Base-by-base conservation (phyloP, 73 alveolate species). In the Paraurostyla sp. region DNA sequence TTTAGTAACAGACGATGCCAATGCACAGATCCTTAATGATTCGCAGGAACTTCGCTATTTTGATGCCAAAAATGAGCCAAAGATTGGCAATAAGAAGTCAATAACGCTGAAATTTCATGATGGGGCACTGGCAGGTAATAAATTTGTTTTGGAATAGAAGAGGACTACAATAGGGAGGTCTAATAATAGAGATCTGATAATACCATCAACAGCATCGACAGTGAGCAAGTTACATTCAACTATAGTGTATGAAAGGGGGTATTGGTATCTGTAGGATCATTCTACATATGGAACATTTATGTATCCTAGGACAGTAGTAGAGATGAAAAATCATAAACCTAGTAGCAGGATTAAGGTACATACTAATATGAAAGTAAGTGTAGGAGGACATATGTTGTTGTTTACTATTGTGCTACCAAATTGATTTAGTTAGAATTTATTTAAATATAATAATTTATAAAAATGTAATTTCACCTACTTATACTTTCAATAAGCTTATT, bases 41-140 rank as follows among this genome's bases (percentile, higher is more conserved):
- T 43, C 86, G 1, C 30, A 32, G 23, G 86, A 73, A 48, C 52
- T 73, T 20, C 9, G 86, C 7, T 73, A 73, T 30, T 73, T 73
- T 73, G 86, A 73, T 48, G 86, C 27, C 0, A 73, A 73, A 38
- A 78, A 78, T 36, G 89, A 78, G 25, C 89, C 89, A 2, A 78
- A 54, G 29, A 9, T 54, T 0, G 42, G 80, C 29, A 78, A 78
- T 32, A 54, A 52, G 33, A 78, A 78, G 52, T 52, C 80, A 9
- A 78, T 78, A 0, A 78, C 89, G 6, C 46, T 78, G 15, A 78
- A 78, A 52, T 78, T 78, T 52, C 89, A 78, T 51, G 89, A 78
- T 36, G 89, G 89, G 22, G 78, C 78, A 0, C 32, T 78, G 30
- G 89, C 89, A 51, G 89, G 89, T n/a, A 52, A 49, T 23, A 78